Base-by-base conservation (phyloP, 2,329 filamentous ascomycete species). In the Tetracladium maxilliforme region DNA sequence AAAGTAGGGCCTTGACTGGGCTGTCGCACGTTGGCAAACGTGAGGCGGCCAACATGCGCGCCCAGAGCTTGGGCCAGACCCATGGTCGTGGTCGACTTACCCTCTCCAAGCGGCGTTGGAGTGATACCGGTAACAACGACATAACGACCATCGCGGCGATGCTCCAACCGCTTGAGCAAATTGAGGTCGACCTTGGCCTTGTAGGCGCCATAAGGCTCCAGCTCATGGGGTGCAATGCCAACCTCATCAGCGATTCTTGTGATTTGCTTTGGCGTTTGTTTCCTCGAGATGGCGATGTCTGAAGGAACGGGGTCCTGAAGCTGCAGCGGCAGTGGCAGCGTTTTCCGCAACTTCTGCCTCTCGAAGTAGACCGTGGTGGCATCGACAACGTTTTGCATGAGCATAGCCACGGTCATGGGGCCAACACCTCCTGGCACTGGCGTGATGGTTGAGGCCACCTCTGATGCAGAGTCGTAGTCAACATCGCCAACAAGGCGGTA, bases 361-460 rank as follows among this genome's bases (percentile, higher is more conserved):
- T 90, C 81, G 35, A 90, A 90, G 44, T 82, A 86, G 29, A 68
- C 58, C 24, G 74, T 77, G 18, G 90, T 78, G 17, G 87, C 76
- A 39, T 87, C 78, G 28, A 95, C 78, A 7, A 95, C 86, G 45
- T 98, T 98, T 52, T 92, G 81, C 41, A 98, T 60, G 23, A 98
- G 64, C 90, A 98, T 98, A 31, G 90, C 90, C 34, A 98, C 86
- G 4, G 90, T 98, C 90, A 98, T 98, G 25, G 90, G 90, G 0
- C 90, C 90, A 30, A 98, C 90, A 50, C 90, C 90, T 29, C 90
- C 90, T 2, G 90, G 90, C 3, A 98, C 90, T 2, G 90, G 90
- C 3, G 90, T 98, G 44, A 98, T 94, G 43, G 80, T 70, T 3
- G 86, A 93, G 12, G 86, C 90, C 21, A 94, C 79, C 46, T 92